Evolutionary conservation across 2,329 filamentous ascomycete genomes (phyloP).

Genomic region (Aureobasidium sp.): DNA sequence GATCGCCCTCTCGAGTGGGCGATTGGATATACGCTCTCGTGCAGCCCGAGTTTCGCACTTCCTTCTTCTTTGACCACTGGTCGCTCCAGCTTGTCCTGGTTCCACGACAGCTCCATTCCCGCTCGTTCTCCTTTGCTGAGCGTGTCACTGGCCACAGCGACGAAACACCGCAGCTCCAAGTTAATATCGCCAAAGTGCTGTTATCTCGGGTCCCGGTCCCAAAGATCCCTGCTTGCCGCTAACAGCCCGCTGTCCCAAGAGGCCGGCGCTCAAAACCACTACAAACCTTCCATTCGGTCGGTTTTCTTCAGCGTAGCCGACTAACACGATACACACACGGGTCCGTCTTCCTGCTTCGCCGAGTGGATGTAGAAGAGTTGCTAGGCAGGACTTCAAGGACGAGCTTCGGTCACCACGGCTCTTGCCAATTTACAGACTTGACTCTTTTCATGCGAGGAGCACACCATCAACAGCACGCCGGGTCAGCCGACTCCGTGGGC

Average conservation of each 20-base stretch:
- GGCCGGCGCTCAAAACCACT: slow-evolving; percentile 19
- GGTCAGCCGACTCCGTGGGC: slow-evolving; percentile 18
- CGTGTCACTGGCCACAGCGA: slow-evolving; percentile 1
- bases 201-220: slow-evolving; percentile 21
- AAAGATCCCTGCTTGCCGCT: slow-evolving; percentile 22
- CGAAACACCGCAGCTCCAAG: slow-evolving; percentile 9
- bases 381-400: not conserved
- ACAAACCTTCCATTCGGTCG: slow-evolving; percentile 20
- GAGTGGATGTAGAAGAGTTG: not conserved
- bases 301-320: slow-evolving; percentile 20
- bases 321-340: slow-evolving; percentile 11
- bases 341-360: not conserved
- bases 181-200: slow-evolving; percentile 12
- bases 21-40: slow-evolving; percentile 24
- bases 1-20: slow-evolving; percentile 26
- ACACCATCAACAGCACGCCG: slow-evolving; percentile 15
- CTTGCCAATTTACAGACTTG: not conserved
- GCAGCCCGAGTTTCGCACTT: slow-evolving; percentile 16
- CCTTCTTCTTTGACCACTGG: slow-evolving; percentile 4
- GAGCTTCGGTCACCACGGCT: slow-evolving; percentile 7
- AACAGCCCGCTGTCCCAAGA: slow-evolving; percentile 20
- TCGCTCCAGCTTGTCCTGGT: slow-evolving; percentile 5
- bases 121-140: slow-evolving; percentile 1
- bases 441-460: slow-evolving; percentile 16
- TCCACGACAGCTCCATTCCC: slow-evolving; percentile 7